Base-by-base conservation (phyloP, 1,284 basidiomycete species). In the Tausonia pullulans region DNA sequence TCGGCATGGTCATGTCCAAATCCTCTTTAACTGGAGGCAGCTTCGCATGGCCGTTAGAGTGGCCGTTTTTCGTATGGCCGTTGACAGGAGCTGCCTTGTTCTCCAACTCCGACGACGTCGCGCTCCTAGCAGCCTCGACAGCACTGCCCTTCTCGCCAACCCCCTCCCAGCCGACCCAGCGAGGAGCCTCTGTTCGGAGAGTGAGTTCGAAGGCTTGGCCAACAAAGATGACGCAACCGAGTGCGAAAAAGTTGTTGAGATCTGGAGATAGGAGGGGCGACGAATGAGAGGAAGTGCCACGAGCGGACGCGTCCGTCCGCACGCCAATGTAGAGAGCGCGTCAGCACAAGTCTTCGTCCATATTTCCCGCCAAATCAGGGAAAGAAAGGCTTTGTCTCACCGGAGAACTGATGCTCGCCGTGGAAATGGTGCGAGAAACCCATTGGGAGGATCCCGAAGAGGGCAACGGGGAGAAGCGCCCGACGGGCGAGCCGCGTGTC, bases 121-220 rank as follows among this genome's bases (percentile, higher is more conserved):
- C 56, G 44, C 43, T 64, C 44, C 53, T 50, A 44, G 13, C 27
- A 27, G 27, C 27, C 27, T 27, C 27, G 27, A 27, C 27, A 27
- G 27, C 27, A 2, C 27, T 27, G 27, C 27, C 40, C 46, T 52
- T 44, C n/a, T 54, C 51, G 13, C 53, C 60, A 9, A 54, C 51
- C n/a, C 63, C 63, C 44, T 44, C 49, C 58, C 58, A 64, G n/a
- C 63, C 63, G 39, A 64, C 59, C 63, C 63, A 64, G 4, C 13
- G 43, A 5, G 63, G 63, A 3, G 52, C 27, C 48, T 64, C 50
- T 0, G 27, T 13, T n/a, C 63, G 45, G 3, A 64, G 59, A 5
- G 51, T 58, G 52, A 64, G 53, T 46, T 64, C 58, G 40, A 64
- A 14, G 5, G 58, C 59, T 5, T 51, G 54, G 1, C 63, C 63